A percentile compares a stretch with the other conserved stretches of the same genome.
Conservation (phyloP, 176 grass and related monocot species). For the Aegilops speltoides region DNA sequence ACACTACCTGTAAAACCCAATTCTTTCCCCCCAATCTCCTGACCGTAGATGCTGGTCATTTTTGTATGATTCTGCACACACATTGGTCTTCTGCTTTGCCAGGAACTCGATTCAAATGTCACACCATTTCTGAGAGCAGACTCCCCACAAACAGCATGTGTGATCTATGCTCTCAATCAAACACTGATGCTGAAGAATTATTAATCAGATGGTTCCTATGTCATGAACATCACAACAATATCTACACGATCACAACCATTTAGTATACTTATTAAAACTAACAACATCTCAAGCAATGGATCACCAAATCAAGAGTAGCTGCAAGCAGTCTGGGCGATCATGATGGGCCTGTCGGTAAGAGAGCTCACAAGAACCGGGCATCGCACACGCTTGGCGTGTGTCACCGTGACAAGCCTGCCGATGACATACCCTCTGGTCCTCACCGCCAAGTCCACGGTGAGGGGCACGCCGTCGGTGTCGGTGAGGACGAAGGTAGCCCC, state of each 20-base stretch:
- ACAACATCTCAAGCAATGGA: not conserved
- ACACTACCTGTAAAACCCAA: constrained; percentile 3
- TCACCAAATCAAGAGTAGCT: constrained; percentile 22
- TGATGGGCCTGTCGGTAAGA: constrained; percentile 55
- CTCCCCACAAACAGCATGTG: not conserved
- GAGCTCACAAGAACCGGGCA: constrained; percentile 52
- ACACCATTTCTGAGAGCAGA: not conserved
- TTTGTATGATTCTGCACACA: constrained; percentile 28
- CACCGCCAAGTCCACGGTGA: constrained; percentile 54
- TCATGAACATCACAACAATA: constrained; percentile 2
- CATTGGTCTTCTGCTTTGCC: constrained; percentile 9
- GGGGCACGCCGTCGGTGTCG: constrained; percentile 41
- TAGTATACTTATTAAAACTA: not conserved
- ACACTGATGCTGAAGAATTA: not conserved
- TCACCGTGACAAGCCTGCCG: constrained; percentile 76
- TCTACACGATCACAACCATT: not conserved
- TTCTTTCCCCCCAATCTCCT: not conserved
- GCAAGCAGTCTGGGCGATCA: constrained; percentile 46
- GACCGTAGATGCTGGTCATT: constrained; percentile 21
- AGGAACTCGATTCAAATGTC: constrained; percentile 7
- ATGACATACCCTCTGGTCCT: constrained; percentile 66
- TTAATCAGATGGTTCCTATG: not conserved
- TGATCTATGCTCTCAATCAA: not conserved
- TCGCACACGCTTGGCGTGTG: constrained; percentile 44
- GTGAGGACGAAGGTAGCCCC: constrained; percentile 57